A percentile compares a stretch with the other conserved stretches of the same genome.
Conservation (phyloP, 2,329 filamentous ascomycete genomes). For the Biscogniauxia mediterranea region DNA sequence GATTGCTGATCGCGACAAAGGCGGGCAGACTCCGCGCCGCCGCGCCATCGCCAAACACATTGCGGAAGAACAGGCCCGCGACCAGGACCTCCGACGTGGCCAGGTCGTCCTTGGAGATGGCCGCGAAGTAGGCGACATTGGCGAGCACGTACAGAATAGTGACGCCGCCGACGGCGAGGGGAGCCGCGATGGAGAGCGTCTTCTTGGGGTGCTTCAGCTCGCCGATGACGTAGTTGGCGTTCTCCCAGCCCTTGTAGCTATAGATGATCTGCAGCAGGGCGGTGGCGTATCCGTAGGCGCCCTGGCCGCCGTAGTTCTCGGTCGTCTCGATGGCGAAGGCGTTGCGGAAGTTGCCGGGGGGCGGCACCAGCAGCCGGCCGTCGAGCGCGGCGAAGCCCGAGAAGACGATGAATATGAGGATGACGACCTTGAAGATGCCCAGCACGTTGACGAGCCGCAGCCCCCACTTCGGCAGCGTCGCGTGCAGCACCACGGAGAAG, state of each 20-base stretch:
- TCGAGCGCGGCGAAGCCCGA: slow-evolving; percentile 57
- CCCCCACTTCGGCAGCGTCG: slow-evolving; percentile 54
- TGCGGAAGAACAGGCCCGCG: slow-evolving; percentile 59
- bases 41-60: slow-evolving; percentile 58
- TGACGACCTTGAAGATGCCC: slow-evolving; percentile 58
- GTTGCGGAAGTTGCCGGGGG: slow-evolving; percentile 57
- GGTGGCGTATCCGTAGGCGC: slow-evolving; percentile 54
- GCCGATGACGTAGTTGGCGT: slow-evolving; percentile 60
- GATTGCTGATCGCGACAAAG: slow-evolving; percentile 59
- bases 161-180: slow-evolving; percentile 56
- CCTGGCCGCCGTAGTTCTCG: slow-evolving; percentile 46
- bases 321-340: slow-evolving; percentile 48
- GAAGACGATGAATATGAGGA: slow-evolving; percentile 60
- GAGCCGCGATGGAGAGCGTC: slow-evolving; percentile 55
- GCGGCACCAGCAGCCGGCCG: slow-evolving; percentile 45
- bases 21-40: slow-evolving; percentile 48
- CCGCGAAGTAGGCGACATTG: slow-evolving; percentile 65
- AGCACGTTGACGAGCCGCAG: slow-evolving; percentile 58
- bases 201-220: slow-evolving; percentile 55
- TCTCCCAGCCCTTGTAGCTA: slow-evolving; percentile 64
- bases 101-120: slow-evolving; percentile 57
- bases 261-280: slow-evolving; percentile 59
- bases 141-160: slow-evolving; percentile 62
- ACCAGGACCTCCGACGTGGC: slow-evolving; percentile 59
- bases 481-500: slow-evolving; percentile 53